Percentiles rank a stretch among this genome's conserved stretches.
phyloP scores from a whole-genome alignment of 129 eudicot species.

The carrot (Daucus carota) region DH1_v3.0 NC_030387.2:5636501-5637000 shows the following conservation, averaged over 20 bases:
- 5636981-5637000: slow-evolving; percentile 43
- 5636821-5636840: slow-evolving; percentile 70
- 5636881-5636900: slow-evolving; percentile 50
- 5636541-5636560: not conserved
- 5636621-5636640: not conserved
- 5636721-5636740: slow-evolving; percentile 17
- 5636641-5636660: not conserved
- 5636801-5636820: slow-evolving; percentile 72
- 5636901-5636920: slow-evolving; percentile 33
- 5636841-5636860: slow-evolving; percentile 67
- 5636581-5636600: not conserved
- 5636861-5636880: slow-evolving; percentile 53
- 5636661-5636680: not conserved
- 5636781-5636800: slow-evolving; percentile 71
- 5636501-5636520: slow-evolving; percentile 61
- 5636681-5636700: not conserved
- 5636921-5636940: slow-evolving; percentile 42
- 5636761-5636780: slow-evolving; percentile 65
- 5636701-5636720: not conserved
- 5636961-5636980: slow-evolving; percentile 31
- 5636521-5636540: slow-evolving; percentile 46
- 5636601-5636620: too few relatives aligned
- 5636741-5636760: slow-evolving; percentile 76
- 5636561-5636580: not conserved
- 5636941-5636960: slow-evolving; percentile 42